Percentiles rank a stretch among this genome's conserved stretches.
Evolutionary conservation across 768 basidiomycete genomes (phyloP).

Genomic region (Mycena amicta): DNA sequence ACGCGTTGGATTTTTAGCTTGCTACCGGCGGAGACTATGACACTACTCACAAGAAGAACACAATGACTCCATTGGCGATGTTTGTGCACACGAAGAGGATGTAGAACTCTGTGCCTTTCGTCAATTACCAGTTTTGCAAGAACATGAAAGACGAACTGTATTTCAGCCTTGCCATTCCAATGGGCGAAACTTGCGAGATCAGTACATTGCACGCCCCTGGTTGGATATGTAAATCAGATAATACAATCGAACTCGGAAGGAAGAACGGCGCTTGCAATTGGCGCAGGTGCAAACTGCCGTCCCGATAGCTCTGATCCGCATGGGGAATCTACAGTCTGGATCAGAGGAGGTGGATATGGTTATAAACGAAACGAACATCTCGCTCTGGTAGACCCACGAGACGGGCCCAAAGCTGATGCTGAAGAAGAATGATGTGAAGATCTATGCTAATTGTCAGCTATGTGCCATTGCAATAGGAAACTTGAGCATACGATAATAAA

Average conservation of each 20-base stretch:
- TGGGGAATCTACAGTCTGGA: constrained; percentile 53
- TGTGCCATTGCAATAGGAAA: constrained; percentile 45
- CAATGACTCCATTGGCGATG: constrained; percentile 14
- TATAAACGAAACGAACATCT: constrained; percentile 8
- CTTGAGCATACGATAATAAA: constrained; percentile 46
- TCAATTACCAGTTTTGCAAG: background rate
- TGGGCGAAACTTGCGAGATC: constrained; percentile 20
- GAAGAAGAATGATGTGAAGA: constrained; percentile 51
- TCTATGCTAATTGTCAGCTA: constrained; percentile 47
- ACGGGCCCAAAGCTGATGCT: constrained; percentile 54
- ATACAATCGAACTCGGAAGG: background rate
- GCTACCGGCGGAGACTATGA: background rate
- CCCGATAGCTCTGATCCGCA: constrained; percentile 50
- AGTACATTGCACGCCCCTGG: constrained; percentile 23
- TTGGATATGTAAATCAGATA: background rate
- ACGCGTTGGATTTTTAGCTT: background rate
- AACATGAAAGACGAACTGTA: constrained; percentile 5
- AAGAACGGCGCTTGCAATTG: constrained; percentile 6
- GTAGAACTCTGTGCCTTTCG: constrained; percentile 14
- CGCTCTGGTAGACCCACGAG: constrained; percentile 34
- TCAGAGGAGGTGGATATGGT: constrained; percentile 25
- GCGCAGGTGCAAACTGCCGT: constrained; percentile 23
- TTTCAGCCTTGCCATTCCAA: constrained; percentile 15
- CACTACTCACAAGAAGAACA: constrained; percentile 19
- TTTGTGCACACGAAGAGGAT: constrained; percentile 19